Percentiles rank a stretch among this genome's conserved stretches.
Conservation (phyloP, 2,329 filamentous ascomycete species). For the Arachnomyces sp. region DNA sequence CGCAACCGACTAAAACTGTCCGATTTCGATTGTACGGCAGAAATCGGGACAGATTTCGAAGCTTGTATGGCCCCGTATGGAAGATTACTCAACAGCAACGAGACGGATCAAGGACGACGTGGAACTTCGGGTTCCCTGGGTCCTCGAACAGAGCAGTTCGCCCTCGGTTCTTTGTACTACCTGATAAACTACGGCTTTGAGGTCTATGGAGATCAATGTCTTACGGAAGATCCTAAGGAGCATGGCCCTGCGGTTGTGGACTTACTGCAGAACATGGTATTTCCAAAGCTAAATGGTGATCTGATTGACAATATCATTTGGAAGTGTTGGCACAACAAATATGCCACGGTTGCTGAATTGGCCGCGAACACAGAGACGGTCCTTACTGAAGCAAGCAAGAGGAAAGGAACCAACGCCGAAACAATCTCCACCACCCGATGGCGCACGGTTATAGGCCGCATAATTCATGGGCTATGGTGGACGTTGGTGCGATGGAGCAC, state of each 20-base stretch:
- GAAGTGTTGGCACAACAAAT: slow-evolving; percentile 11
- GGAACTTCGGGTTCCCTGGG: slow-evolving; percentile 18
- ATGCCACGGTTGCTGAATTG: slow-evolving; percentile 5
- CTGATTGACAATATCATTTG: slow-evolving; percentile 18
- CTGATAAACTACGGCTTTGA: slow-evolving; percentile 25
- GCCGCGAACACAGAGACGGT: slow-evolving; percentile 5
- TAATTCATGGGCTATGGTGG: slow-evolving; percentile 11
- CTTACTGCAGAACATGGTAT: slow-evolving; percentile 18
- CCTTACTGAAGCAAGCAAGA: slow-evolving; percentile 3
- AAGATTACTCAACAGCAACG: slow-evolving; percentile 17
- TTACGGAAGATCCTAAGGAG: slow-evolving; percentile 18
- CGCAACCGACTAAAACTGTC: slow-evolving; percentile 20
- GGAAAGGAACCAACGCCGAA: slow-evolving; percentile 5
- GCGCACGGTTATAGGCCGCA: slow-evolving; percentile 6
- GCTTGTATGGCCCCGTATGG: slow-evolving; percentile 19
- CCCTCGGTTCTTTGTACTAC: slow-evolving; percentile 25
- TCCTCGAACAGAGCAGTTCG: slow-evolving; percentile 25
- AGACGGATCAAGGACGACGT: slow-evolving; percentile 13
- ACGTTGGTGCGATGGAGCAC: neutral
- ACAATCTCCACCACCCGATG: slow-evolving; percentile 4
- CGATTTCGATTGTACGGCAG: slow-evolving; percentile 22
- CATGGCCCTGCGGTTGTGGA: slow-evolving; percentile 16
- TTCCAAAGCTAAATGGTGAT: slow-evolving; percentile 19
- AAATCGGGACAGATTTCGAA: slow-evolving; percentile 20
- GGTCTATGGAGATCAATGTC: slow-evolving; percentile 20